Evolutionary conservation across 495 filamentous ascomycete genomes (phyloP), one percentile per base, ranked within the genome.

Genomic region (Aspergillus kassunensis): DNA sequence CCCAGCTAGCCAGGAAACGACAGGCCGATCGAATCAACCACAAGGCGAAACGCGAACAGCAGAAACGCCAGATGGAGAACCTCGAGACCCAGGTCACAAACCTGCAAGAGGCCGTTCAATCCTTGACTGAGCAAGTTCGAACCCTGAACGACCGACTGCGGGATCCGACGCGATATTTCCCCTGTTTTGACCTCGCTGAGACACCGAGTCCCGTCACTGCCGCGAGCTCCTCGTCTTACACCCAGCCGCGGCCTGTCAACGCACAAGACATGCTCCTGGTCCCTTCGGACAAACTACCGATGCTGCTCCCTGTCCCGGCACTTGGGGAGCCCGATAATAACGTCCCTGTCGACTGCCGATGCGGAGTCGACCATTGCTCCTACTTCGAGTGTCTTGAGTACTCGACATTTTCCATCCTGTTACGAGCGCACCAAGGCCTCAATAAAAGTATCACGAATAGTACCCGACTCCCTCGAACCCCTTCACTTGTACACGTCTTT

Each of bases 41-140:
- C 51, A 53, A 53, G 23, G 51, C 51, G 4, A 53, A 53, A 34
- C 51, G 51, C 21, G 51, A 53, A 24, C 51, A 53, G 42, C 51
- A 53, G 51, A 53, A 53, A 35, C 41, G 51, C 8, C 51, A 53
- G 42, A 53, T 53, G 51, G 51, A 53, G 23, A 53, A 39, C 16
- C 42, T 53, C 0, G 51, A 53, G 24, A 53, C 51, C 2, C 51
- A 53, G 18, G 51, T 53, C 33, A 25, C 33, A 1, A 53, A 41
- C 13, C 34, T 53, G 16, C 51, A 53, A 30, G 41, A 53, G 33
- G 51, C 51, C 6, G 51, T 53, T 13, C 51, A 46, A 23, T 46
- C 42, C 15, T 34, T 53, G 11, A 53, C 51, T 6, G 51, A 53
- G 15, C 51, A 53, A 34, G 39, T 53, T 12, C 51, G 51, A n/a